These are phyloP conservation scores for Myxozyma vanderwaltii DNA, from an alignment of 805 yeast species.

Conservation along the genomic window DNA sequence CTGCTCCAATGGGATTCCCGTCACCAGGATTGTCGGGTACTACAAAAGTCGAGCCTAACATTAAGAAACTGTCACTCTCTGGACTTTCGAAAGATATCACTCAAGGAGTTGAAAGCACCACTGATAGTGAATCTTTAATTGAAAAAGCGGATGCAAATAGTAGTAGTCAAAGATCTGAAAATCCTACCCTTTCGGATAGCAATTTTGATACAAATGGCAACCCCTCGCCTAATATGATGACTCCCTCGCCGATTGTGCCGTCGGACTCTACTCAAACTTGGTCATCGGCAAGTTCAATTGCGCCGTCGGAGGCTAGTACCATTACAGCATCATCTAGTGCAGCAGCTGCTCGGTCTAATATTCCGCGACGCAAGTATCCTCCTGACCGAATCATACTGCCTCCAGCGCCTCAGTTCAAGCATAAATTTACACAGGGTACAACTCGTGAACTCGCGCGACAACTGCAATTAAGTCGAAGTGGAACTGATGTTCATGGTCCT, in stretches of 20 bases:
- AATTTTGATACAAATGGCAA: background rate
- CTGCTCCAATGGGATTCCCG: conserved; percentile 23
- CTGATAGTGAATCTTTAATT: background rate
- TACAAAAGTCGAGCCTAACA: background rate
- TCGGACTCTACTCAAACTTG: background rate
- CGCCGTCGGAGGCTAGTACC: background rate
- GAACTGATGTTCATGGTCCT: conserved; percentile 21
- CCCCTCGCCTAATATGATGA: background rate
- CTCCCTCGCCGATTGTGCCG: background rate
- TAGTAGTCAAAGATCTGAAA: background rate
- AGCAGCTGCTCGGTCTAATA: background rate
- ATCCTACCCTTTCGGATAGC: background rate
- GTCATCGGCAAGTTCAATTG: background rate
- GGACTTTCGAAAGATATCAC: background rate
- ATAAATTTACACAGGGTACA: conserved; percentile 29
- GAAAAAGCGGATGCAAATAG: background rate
- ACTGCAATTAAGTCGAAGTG: conserved; percentile 29
- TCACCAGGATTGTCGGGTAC: conserved; percentile 28
- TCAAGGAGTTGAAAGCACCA: background rate
- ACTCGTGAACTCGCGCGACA: conserved; percentile 34
- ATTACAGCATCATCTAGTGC: background rate
- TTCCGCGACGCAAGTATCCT: conserved; percentile 16
- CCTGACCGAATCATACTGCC: conserved; percentile 27
- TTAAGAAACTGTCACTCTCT: background rate
- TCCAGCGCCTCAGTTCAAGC: conserved; percentile 20